phyloP scores from a whole-genome alignment of 371 early-diverging fungal genomes.

The Saksenaea oblongispora region DNA sequence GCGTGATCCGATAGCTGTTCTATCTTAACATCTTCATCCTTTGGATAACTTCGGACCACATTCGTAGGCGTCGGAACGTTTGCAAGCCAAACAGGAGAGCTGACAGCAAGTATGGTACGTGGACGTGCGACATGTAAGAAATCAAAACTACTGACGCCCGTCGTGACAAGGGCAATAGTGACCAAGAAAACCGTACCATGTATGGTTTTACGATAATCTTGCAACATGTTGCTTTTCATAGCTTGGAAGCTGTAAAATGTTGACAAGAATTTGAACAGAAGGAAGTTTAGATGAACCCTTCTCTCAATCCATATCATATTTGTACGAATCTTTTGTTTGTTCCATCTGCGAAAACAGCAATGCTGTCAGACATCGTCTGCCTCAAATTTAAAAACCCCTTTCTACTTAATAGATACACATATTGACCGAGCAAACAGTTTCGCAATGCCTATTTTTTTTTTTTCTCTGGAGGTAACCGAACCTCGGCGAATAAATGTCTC shows the following conservation, averaged over 20 bases:
- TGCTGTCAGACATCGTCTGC: no score
- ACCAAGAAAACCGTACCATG: background rate
- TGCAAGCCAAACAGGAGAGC: slow-evolving; percentile 9
- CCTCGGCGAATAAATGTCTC: no score
- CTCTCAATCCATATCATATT: no score
- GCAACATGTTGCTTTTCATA: background rate
- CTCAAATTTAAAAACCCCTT: no score
- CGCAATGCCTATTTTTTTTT: no score
- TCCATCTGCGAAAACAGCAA: no score
- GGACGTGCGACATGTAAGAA: background rate
- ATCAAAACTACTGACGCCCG: background rate
- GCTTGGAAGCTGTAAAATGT: background rate
- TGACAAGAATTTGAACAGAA: background rate
- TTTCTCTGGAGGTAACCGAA: no score
- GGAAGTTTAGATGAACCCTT: no score
- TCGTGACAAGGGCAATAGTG: background rate
- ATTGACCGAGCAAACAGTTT: no score
- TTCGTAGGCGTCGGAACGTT: slow-evolving; percentile 12
- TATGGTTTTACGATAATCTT: background rate
- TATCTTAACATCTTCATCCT: background rate
- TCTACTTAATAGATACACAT: no score
- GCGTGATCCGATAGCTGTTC: background rate
- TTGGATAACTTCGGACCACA: background rate
- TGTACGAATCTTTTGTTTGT: no score
- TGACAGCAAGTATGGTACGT: slow-evolving; percentile 2